Evolutionary conservation across 768 basidiomycete species (phyloP).

Genomic region (Macrolepiota dolichaula): DNA sequence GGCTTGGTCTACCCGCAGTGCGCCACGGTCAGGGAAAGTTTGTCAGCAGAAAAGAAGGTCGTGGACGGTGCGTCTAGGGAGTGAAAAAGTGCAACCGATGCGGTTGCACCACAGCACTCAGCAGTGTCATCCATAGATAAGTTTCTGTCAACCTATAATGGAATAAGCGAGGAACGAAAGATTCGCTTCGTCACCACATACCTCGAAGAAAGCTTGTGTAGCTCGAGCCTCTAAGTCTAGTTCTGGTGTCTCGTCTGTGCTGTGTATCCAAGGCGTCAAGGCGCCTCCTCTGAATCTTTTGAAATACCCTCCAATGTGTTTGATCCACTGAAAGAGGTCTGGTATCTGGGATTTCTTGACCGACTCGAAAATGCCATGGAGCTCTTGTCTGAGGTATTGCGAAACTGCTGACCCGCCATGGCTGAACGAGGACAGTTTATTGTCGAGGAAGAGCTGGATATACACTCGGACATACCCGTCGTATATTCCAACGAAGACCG

Average conservation of each 20-base stretch:
- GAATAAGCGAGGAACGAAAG: conserved; percentile 4
- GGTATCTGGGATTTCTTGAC: conserved; percentile 70
- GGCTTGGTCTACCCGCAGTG: conserved; percentile 78
- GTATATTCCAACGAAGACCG: conserved; percentile 85
- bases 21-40: conserved; percentile 79
- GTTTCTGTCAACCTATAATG: conserved; percentile 65
- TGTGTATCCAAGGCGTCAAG: conserved; percentile 62
- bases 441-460: not conserved
- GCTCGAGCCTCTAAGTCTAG: conserved; percentile 84
- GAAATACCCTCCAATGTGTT: conserved; percentile 86
- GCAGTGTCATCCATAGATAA: conserved; percentile 68
- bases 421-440: conserved; percentile 33
- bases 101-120: conserved; percentile 82
- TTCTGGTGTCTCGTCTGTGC: conserved; percentile 26
- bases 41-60: conserved; percentile 81
- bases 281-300: conserved; percentile 83
- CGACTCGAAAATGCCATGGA: conserved; percentile 82
- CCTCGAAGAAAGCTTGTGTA: conserved; percentile 85
- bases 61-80: conserved; percentile 76
- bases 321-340: conserved; percentile 73
- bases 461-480: conserved; percentile 64
- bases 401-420: conserved; percentile 93
- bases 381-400: conserved; percentile 78
- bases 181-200: conserved; percentile 27
- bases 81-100: conserved; percentile 88